Evolutionary conservation across 176 grass and related monocot genomes (phyloP), one percentile per base, ranked within the genome.

Genomic region (Lolium multiflorum): DNA sequence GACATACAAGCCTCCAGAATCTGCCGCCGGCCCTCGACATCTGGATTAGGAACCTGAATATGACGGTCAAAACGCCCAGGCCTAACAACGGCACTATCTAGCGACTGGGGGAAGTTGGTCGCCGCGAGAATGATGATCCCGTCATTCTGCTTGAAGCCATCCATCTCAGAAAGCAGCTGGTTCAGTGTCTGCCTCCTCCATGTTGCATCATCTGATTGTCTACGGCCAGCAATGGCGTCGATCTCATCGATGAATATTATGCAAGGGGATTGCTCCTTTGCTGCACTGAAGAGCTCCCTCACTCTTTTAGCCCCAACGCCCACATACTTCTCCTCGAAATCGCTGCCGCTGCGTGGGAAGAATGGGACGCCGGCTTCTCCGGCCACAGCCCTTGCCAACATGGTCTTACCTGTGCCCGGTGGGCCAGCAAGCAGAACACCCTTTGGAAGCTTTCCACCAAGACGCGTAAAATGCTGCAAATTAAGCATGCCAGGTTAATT

Each of bases 21-120:
- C 62, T 65, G 62, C 0, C 26, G 62, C 13, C 25, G 62, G 13
- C 62, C 62, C 25, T 35, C 25, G 1, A 65, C 11, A 65, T 65
- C 62, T 65, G 62, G 62, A 15, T 15, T 65, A 65, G 62, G 25
- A 65, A 65, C 62, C 25, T 65, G 25, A 31, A 65, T 4, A 15
- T 65, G 62, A 65, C 62, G 25, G 28, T 67, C 63, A 67, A 67
- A 67, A 67, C 63, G 63, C 26, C 26, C 13, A 67, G 63, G 63
- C 14, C 63, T 67, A 67, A 16, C 31, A 67, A 5, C 26, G 0
- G 28, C 63, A 2, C 9, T 67, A 67, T 67, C 63, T 6, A 67
- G 26, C 3, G 63, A 67, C 6, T 37, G 0, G 0, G 28, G 6
- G 6, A 67, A 67, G 26, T 37, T 67, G 63, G 63, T 67, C 14